Conservation (phyloP, 176 grass and related monocot species). For the Aegilops speltoides region DNA sequence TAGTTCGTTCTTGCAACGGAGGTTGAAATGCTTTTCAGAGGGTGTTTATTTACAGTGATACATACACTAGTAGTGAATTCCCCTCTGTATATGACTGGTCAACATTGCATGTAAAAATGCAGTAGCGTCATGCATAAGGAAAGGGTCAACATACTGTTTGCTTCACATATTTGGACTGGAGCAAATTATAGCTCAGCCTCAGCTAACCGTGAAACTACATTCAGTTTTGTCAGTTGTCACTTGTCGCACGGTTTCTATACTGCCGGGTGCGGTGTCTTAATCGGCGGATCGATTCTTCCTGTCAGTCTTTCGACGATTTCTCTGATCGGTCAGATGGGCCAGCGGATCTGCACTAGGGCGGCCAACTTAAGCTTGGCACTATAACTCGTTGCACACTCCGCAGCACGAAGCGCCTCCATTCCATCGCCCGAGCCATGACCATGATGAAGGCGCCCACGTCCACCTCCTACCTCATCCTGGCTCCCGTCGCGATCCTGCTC, state of each 20-base stretch:
- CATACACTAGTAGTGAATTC: too few relatives aligned
- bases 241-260: background rate
- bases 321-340: background rate
- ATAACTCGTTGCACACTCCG: background rate
- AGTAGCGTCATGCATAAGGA: too few relatives aligned
- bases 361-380: background rate
- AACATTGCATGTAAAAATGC: too few relatives aligned
- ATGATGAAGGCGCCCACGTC: slow-evolving; percentile 24
- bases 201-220: background rate
- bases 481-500: slow-evolving; percentile 20
- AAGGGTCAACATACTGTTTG: too few relatives aligned
- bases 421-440: background rate
- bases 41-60: too few relatives aligned
- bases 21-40: too few relatives aligned
- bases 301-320: background rate
- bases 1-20: too few relatives aligned
- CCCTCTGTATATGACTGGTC: too few relatives aligned
- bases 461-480: slow-evolving; percentile 33
- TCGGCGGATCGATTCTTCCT: background rate
- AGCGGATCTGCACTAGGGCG: too few relatives aligned
- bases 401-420: background rate
- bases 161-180: too few relatives aligned
- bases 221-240: background rate
- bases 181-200: background rate
- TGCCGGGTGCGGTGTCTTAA: background rate